Evolutionary conservation across 441 rosid species (phyloP).

Genomic region (Jatropha podagrica): DNA sequence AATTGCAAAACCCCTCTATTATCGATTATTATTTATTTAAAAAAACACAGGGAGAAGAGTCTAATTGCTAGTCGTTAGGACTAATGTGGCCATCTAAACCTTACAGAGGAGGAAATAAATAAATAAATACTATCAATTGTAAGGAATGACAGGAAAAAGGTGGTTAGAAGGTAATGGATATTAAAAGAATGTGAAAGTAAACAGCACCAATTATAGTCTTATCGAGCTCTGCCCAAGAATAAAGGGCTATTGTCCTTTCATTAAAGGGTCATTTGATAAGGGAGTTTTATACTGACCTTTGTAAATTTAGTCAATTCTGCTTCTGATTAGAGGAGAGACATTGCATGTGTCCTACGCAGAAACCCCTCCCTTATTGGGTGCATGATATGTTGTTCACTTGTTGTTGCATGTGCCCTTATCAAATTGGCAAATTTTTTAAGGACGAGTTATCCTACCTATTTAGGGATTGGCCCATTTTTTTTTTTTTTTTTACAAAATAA

Average conservation of each 20-base stretch:
- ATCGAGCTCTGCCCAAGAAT: conserved; percentile 6
- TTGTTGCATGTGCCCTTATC: conserved; percentile 6
- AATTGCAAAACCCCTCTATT: background rate
- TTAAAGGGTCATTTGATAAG: conserved; percentile 6
- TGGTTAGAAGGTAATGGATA: background rate
- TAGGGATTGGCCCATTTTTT: conserved; percentile 7
- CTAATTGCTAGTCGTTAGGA: conserved; percentile 3
- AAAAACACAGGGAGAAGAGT: background rate
- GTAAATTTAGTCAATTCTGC: conserved; percentile 3
- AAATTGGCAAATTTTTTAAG: background rate
- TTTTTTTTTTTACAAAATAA: background rate
- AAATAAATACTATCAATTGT: conserved; percentile 10
- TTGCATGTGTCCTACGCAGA: conserved; percentile 28
- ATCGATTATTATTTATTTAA: background rate
- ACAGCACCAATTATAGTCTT: conserved; percentile 7
- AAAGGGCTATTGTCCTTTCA: background rate
- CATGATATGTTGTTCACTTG: conserved; percentile 23
- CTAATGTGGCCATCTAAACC: background rate
- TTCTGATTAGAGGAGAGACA: conserved; percentile 24
- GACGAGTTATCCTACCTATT: conserved; percentile 24
- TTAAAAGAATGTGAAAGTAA: conserved; percentile 16
- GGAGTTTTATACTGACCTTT: background rate
- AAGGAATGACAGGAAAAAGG: conserved; percentile 27
- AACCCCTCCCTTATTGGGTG: conserved; percentile 16
- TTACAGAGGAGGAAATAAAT: background rate